Evolutionary conservation across 2,329 filamentous ascomycete species (phyloP), one percentile per base, ranked within the genome.

Genomic region (Sporothrix dimorphospora): DNA sequence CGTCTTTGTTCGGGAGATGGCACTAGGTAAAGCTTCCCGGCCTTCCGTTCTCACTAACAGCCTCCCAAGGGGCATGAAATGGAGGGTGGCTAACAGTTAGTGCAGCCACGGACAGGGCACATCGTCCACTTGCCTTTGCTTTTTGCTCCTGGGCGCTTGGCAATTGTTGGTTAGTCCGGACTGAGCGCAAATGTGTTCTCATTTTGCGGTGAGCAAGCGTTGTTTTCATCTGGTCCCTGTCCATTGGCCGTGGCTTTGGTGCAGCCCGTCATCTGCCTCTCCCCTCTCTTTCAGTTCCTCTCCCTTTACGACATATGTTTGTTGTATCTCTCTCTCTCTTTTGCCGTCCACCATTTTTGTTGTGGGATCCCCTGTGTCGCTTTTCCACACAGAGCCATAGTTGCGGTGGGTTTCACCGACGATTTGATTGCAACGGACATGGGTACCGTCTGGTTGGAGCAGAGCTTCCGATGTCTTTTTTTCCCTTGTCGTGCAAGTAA

Each of bases 1-100:
- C 70, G 70, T 68, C 59, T 71, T 71, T 67, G 34, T 49, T 67
- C 30, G 34, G 45, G 27, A 40, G 47, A 57, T 47, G 34, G 53
- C 70, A 66, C 70, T 71, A 67, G 70, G 70, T 59, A 71, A 67
- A 49, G 70, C 51, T 59, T 67, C 70, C 70, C 70, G 70, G 70
- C 14, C 63, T 71, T 71, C 63, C 70, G 61, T 38, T 42, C 11
- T 65, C 69, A 71, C 34, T 40, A 71, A 65, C 55, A 63, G 63
- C 63, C 63, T 49, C 24, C 63, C 24, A 49, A 30, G 42, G 42
- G 63, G 24, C 63, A 66, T 8, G 45, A 47, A 27, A 49, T 66
- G 63, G 63, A 34, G 63, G 63, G 42, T 30, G 63, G 63, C 63
- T 66, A 67, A 27, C 65, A 16, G 45, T 67, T 67, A 67, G 65